phyloP scores from a whole-genome alignment of 2,329 filamentous ascomycete genomes.

The Esteya vermicola region DNA sequence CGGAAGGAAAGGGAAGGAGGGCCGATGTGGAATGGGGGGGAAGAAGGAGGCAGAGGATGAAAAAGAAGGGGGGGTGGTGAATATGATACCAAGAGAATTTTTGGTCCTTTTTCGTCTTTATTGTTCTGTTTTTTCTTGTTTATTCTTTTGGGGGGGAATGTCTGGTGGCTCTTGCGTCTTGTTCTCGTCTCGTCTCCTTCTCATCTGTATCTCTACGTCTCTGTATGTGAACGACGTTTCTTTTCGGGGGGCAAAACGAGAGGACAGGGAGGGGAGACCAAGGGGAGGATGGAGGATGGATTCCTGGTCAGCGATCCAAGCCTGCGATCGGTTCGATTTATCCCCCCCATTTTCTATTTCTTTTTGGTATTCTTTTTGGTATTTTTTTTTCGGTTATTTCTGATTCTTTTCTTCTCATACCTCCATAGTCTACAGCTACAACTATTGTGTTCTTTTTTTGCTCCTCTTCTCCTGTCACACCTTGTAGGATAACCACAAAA shows the following conservation, averaged over 20 bases:
- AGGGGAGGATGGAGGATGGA: too few species aligned
- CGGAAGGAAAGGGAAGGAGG: too few species aligned
- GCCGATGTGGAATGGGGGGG: not conserved
- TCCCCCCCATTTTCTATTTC: not conserved
- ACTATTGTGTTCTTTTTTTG: not conserved
- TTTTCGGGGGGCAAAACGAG: too few species aligned
- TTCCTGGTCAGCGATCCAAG: too few species aligned
- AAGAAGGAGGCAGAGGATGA: not conserved
- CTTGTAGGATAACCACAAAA: not conserved
- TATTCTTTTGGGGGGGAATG: too few species aligned
- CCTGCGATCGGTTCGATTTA: not conserved
- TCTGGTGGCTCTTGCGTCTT: not conserved
- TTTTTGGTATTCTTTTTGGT: not conserved
- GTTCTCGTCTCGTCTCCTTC: not conserved
- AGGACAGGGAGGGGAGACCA: too few species aligned
- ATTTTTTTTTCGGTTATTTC: not conserved
- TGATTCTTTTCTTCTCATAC: too few species aligned
- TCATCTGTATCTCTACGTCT: too few species aligned
- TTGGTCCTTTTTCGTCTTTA: not conserved
- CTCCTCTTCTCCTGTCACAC: too few species aligned
- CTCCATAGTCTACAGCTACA: too few species aligned
- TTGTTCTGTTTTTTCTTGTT: not conserved
- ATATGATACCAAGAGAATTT: conserved; percentile 1
- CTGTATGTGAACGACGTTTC: too few species aligned
- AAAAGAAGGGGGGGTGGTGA: conserved; percentile 1